A percentile compares a stretch with the other conserved stretches of the same genome.
phyloP scores from a whole-genome alignment of 192 early-diverging fungal species.

The Podila epicladia region DNA sequence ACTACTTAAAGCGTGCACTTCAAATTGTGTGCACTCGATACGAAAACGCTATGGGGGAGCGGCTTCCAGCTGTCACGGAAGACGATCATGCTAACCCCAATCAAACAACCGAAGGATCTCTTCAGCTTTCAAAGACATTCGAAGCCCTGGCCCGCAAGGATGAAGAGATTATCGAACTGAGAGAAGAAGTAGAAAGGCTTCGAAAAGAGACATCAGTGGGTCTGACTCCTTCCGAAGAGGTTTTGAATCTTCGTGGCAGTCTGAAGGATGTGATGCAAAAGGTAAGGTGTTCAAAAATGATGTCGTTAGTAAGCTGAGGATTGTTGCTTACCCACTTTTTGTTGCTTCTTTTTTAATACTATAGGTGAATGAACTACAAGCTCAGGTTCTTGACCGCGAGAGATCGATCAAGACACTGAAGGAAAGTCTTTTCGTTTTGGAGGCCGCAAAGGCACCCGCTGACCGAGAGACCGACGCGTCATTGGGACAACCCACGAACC shows the following conservation, averaged over 20 bases:
- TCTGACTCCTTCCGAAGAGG: conserved; percentile 38
- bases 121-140: conserved; percentile 45
- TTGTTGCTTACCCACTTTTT: not conserved
- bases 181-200: conserved; percentile 22
- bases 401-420: conserved; percentile 38
- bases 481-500: not conserved
- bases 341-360: not conserved
- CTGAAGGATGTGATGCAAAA: conserved; percentile 47
- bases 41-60: conserved; percentile 44
- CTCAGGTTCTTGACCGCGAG: conserved; percentile 22
- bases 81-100: conserved; percentile 38
- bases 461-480: conserved; percentile 3
- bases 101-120: conserved; percentile 29
- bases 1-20: conserved; percentile 39
- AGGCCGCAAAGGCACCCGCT: conserved; percentile 27
- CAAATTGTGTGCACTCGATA: conserved; percentile 50
- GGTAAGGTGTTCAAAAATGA: not conserved
- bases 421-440: conserved; percentile 27
- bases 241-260: conserved; percentile 35
- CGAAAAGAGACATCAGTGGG: conserved; percentile 28
- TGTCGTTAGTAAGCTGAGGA: no score
- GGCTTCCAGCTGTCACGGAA: conserved; percentile 29
- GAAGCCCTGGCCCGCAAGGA: conserved; percentile 50
- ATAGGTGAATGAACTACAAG: conserved; percentile 35
- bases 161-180: conserved; percentile 45